phyloP scores from a whole-genome alignment of 352 stramenopile species.

The Pythium graminicola region DNA sequence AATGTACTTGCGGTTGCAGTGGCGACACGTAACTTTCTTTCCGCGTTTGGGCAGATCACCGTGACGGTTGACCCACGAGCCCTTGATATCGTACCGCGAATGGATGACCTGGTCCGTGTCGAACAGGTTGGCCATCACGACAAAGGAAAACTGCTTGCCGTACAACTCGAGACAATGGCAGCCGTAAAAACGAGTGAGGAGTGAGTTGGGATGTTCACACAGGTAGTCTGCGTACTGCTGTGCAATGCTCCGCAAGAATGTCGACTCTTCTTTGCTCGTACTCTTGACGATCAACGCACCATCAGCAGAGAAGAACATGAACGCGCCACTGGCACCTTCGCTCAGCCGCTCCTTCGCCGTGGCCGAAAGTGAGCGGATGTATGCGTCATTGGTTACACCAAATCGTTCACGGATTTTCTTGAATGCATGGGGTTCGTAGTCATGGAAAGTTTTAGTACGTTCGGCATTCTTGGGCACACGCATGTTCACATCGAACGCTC shows the following conservation, averaged over 20 bases:
- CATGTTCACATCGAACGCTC: constrained; percentile 66
- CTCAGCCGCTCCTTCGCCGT: constrained; percentile 85
- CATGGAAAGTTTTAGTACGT: constrained; percentile 82
- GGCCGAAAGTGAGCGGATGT: constrained; percentile 72
- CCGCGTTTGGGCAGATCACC: constrained; percentile 79
- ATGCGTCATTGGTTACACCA: constrained; percentile 78
- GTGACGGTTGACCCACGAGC: constrained; percentile 85
- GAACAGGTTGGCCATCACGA: constrained; percentile 91
- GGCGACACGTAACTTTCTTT: constrained; percentile 85
- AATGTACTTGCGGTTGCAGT: constrained; percentile 84
- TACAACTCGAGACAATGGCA: constrained; percentile 88
- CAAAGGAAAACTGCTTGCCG: constrained; percentile 86
- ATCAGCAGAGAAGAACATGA: constrained; percentile 91
- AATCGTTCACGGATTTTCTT: constrained; percentile 85
- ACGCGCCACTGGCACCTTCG: constrained; percentile 84
- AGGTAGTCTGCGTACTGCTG: constrained; percentile 85
- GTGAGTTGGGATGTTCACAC: constrained; percentile 71
- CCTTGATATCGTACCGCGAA: constrained; percentile 88
- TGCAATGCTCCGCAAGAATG: constrained; percentile 81
- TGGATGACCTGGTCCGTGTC: constrained; percentile 81
- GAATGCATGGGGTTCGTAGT: constrained; percentile 85
- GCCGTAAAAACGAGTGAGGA: constrained; percentile 88
- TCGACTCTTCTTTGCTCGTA: constrained; percentile 82
- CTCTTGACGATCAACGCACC: constrained; percentile 89
- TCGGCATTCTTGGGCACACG: constrained; percentile 64